Conservation (phyloP, 2,329 filamentous ascomycete species). For the Penicillium sp. region DNA sequence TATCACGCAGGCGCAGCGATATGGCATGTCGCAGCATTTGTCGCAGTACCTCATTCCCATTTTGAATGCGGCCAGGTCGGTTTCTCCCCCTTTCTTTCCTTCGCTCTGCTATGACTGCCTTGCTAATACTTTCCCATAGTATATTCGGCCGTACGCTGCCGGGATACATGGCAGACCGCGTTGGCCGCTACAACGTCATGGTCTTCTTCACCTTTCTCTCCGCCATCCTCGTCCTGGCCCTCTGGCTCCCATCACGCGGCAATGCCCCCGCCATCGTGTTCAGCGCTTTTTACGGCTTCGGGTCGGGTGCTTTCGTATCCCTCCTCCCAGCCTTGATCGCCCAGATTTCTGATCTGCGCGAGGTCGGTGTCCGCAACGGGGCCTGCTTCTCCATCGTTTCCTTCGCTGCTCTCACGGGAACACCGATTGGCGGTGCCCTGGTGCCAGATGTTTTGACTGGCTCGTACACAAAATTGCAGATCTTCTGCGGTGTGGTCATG, state of each 20-base stretch:
- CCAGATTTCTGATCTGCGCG: constrained; percentile 69
- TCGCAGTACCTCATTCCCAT: constrained; percentile 59
- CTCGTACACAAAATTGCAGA: constrained; percentile 31
- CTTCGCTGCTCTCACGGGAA: constrained; percentile 63
- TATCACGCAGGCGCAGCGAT: constrained; percentile 50
- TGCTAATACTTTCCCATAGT: constrained; percentile 14
- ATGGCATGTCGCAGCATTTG: constrained; percentile 56
- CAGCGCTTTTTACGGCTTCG: constrained; percentile 69
- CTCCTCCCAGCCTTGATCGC: constrained; percentile 67
- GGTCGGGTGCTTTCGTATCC: constrained; percentile 67
- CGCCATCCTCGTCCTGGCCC: constrained; percentile 44
- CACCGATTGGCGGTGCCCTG: constrained; percentile 36
- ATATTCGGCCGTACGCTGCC: constrained; percentile 42
- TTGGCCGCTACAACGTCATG: constrained; percentile 46
- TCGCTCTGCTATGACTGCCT: background rate
- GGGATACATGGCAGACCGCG: constrained; percentile 36
- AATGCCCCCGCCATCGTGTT: constrained; percentile 66
- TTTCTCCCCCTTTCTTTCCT: background rate
- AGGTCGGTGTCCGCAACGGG: constrained; percentile 71
- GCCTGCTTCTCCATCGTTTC: constrained; percentile 64
- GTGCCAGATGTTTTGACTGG: constrained; percentile 32
- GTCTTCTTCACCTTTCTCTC: constrained; percentile 51
- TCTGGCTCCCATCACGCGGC: constrained; percentile 59
- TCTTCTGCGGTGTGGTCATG: constrained; percentile 37
- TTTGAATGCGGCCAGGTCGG: constrained; percentile 54